Percentiles rank a stretch among this genome's conserved stretches.
Evolutionary conservation across 306 rosid genomes (phyloP).

Genomic region (Fragaria nilgerrensis): DNA sequence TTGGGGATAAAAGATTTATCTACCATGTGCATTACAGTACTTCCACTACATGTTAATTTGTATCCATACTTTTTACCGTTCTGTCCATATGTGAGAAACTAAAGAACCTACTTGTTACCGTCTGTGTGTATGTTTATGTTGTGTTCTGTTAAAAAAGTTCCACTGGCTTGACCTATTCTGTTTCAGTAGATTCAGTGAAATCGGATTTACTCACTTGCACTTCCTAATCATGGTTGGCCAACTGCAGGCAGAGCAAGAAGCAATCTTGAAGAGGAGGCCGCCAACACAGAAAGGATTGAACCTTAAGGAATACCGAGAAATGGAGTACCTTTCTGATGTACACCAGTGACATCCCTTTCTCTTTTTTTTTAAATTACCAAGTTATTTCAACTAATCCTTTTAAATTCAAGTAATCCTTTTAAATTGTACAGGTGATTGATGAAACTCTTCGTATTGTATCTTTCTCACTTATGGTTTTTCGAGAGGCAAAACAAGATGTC

Average conservation of each 20-base stretch:
- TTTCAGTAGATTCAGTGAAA: neutral
- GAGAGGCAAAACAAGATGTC: constrained; percentile 80
- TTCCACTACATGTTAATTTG: neutral
- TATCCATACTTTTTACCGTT: neutral
- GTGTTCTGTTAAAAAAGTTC: neutral
- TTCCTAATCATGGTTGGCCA: neutral
- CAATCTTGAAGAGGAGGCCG: constrained; percentile 59
- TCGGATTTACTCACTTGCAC: neutral
- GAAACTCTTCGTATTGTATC: constrained; percentile 81
- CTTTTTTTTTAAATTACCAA: neutral
- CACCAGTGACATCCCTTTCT: neutral
- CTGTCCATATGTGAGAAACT: neutral
- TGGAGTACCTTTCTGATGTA: constrained; percentile 80
- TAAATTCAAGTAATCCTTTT: neutral
- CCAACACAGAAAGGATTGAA: constrained; percentile 56
- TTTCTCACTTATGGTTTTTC: constrained; percentile 71
- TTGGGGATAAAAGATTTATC: neutral
- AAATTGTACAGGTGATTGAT: constrained; percentile 57
- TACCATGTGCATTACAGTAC: neutral
- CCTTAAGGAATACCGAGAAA: constrained; percentile 68
- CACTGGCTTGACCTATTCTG: neutral
- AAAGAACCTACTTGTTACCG: neutral
- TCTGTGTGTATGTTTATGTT: neutral
- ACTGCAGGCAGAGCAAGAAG: constrained; percentile 73
- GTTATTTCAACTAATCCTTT: neutral